Evolutionary conservation across 140 eudicot species (phyloP), one percentile per base, ranked within the genome.

Genomic region (Ambrosia hybrid): DNA sequence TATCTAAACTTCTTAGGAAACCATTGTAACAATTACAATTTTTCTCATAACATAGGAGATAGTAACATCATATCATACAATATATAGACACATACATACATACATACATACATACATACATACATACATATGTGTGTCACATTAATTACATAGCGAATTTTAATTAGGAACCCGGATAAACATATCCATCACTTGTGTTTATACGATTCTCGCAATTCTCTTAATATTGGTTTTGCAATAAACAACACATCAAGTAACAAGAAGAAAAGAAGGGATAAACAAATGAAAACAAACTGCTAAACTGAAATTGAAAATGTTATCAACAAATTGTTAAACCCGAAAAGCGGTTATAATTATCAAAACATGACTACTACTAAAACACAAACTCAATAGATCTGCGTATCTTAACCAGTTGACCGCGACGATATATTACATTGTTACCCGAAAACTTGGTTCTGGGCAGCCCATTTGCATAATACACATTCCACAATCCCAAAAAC

Each of bases 401-500:
- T 21, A 21, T 21, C 26, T 21, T 21, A 21, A 51, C 63, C 30
- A 34, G 65, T 43, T 51, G 21, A 78, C 30, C 5, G 45, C 49
- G 66, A 57, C 17, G 57, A 73, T 72, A 78, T 53, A 30, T 34
- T 76, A 69, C 76, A 76, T 9, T 9, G 13, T 38, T 53, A 52
- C 73, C 79, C 8, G 51, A 46, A 46, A 57, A 55, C 68, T n/a
- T 9, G 63, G 30, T 76, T 65, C 69, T 68, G 49, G 51, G 51
- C 43, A 66, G 59, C 49, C n/a, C 30, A 67, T 67, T 45, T 15
- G 45, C 61, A 56, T 53, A 68, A 51, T 59, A 57, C 75, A 79
- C 48, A 34, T 51, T 73, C 72, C 65, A 52, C 71, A 63, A 73
- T 51, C 75, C 79, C 49, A 12, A 57, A 60, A 63, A 78, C 62